Conservation (phyloP, 148 eudicot species). For the Chenopodium suecicum region DNA sequence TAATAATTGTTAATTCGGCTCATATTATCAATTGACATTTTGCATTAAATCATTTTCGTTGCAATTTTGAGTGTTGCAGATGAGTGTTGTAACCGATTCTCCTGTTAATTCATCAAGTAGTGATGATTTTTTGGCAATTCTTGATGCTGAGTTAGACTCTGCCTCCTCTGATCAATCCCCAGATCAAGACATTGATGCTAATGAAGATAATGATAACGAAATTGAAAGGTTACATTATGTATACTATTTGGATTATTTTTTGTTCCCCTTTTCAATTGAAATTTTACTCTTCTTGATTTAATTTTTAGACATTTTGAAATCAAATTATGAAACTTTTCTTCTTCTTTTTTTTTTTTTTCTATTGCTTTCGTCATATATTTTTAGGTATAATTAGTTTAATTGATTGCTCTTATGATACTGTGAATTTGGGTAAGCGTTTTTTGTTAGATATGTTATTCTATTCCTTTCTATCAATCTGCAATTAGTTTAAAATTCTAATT, state of each 20-base stretch:
- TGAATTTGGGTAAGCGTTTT: neutral
- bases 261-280: no score
- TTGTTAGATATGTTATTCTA: neutral
- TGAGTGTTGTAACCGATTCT: constrained; percentile 72
- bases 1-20: no score
- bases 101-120: constrained; percentile 71
- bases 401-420: neutral
- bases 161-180: constrained; percentile 48
- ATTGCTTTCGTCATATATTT: no score
- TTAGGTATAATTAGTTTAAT: neutral
- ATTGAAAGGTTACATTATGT: neutral
- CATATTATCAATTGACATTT: no score
- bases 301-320: no score
- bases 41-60: no score
- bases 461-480: neutral
- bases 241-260: no score
- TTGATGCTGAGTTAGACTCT: constrained; percentile 63
- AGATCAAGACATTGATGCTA: constrained; percentile 36
- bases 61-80: constrained; percentile 34
- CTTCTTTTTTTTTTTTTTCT: no score
- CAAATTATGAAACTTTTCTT: no score
- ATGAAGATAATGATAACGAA: constrained; percentile 1
- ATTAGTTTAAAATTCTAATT: neutral
- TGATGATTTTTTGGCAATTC: constrained; percentile 72
- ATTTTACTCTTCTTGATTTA: no score